Base-by-base conservation (phyloP, 768 basidiomycete species). In the Xanthoconium purpureum region DNA sequence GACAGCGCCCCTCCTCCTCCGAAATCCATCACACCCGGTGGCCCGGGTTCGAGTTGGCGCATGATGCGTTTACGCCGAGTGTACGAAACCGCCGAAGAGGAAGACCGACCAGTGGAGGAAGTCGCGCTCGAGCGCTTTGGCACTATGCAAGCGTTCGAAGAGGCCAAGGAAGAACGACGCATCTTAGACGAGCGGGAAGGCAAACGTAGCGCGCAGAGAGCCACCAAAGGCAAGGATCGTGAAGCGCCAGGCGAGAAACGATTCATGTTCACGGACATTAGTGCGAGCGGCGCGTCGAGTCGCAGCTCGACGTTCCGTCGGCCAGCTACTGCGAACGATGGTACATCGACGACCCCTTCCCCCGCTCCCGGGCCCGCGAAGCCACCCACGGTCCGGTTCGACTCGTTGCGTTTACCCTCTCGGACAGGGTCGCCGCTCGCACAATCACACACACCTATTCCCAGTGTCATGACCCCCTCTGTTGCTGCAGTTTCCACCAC, bases 41-140 rank as follows among this genome's bases (percentile, higher is more conserved):
- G 93, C 2, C 89, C 94, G 6, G 96, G 96, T 12, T 93, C 92
- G 3, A 86, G 85, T 67, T 99, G 97, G 96, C 86, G 97, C 15
- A 98, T 98, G 97, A 94, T 91, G 87, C 93, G 94, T 63, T 82
- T 99, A 0, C 84, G 87, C 39, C 81, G 91, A 15, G 88, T 93
- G 1, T 95, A 92, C 66, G 96, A 98, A 69, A 82, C 89, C 3
- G 93, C 90, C 0, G 86, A 92, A 56, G 95, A 98, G 65, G 93
- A 95, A 70, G 81, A 83, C 6, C 73, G 78, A 6, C 67, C 84
- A 0, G 68, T 92, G 12, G 87, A 91, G 61, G 82, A 94, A 56
- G 82, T 98, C 32, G 96, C 89, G 0, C 61, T 91, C 13, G 96
- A 98, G 56, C 83, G 94, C 6, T 98, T 97, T 64, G 93, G 90